Conservation (phyloP, 805 yeast species). For the Wickerhamomyces tratensis region DNA sequence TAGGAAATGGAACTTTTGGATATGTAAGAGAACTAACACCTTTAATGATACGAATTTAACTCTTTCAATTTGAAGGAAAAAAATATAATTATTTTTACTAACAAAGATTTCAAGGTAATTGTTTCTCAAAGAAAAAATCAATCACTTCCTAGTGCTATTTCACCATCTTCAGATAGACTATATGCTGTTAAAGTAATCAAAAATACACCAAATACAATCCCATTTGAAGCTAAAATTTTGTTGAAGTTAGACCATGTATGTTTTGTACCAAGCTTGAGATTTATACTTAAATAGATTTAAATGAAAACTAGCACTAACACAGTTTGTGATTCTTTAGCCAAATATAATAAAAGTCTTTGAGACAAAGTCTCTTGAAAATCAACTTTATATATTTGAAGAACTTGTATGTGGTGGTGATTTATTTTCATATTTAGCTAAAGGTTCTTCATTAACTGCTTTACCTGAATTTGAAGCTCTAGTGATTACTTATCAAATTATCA, state of each 20-base stretch:
- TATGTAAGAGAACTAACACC: slow-evolving; percentile 24
- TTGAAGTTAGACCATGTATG: slow-evolving; percentile 30
- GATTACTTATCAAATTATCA: slow-evolving; percentile 44
- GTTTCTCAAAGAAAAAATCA: slow-evolving; percentile 20
- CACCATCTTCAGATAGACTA: slow-evolving; percentile 9
- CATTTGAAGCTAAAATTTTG: slow-evolving; percentile 35
- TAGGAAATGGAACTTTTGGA: slow-evolving; percentile 55
- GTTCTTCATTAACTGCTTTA: slow-evolving; percentile 28
- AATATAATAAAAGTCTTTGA: slow-evolving; percentile 38
- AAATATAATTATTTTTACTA: not conserved
- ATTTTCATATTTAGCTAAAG: slow-evolving; percentile 41
- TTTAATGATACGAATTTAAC: slow-evolving; percentile 5
- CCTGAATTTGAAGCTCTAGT: slow-evolving; percentile 47
- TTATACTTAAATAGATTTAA: too few species aligned
- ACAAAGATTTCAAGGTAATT: slow-evolving; percentile 14
- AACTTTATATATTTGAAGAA: slow-evolving; percentile 37
- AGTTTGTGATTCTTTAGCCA: slow-evolving; percentile 21
- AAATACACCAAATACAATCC: slow-evolving; percentile 18
- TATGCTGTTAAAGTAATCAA: slow-evolving; percentile 43
- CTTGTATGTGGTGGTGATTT: slow-evolving; percentile 46
- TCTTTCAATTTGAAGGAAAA: not conserved
- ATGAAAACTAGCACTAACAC: too few species aligned
- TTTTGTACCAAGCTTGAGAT: not conserved
- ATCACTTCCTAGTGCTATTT: too few species aligned
- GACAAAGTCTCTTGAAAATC: slow-evolving; percentile 18